Evolutionary conservation across 2,329 filamentous ascomycete genomes (phyloP).

Genomic region (Neocatenulostroma microsporum): DNA sequence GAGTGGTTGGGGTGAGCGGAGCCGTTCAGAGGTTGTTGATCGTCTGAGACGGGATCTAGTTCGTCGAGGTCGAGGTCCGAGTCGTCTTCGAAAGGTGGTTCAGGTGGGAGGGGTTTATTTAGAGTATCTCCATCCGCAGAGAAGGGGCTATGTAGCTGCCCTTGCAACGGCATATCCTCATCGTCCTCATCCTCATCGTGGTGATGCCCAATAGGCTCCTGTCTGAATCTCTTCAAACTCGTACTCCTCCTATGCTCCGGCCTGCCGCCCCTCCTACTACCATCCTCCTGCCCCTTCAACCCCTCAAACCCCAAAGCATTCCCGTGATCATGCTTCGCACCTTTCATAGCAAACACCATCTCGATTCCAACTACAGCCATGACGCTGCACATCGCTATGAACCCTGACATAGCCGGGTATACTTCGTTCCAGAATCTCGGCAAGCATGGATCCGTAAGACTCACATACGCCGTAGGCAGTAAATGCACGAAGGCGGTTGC

Average conservation of each 20-base stretch:
- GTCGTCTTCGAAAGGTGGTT: constrained; percentile 19
- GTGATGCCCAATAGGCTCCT: constrained; percentile 17
- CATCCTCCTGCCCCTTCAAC: constrained; percentile 18
- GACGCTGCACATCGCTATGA: constrained; percentile 76
- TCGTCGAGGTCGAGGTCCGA: constrained; percentile 30
- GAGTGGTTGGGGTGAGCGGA: constrained; percentile 4
- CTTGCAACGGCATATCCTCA: constrained; percentile 12
- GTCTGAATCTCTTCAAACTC: constrained; percentile 23
- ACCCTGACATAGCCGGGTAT: constrained; percentile 72
- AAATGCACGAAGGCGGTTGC: constrained; percentile 53
- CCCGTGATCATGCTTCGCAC: constrained; percentile 49
- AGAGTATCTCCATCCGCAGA: constrained; percentile 14
- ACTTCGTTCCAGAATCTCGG: constrained; percentile 69
- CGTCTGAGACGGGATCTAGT: constrained; percentile 19
- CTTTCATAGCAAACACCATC: constrained; percentile 74
- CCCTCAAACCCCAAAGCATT: constrained; percentile 27
- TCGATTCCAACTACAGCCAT: constrained; percentile 77
- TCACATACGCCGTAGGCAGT: constrained; percentile 56
- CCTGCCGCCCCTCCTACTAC: constrained; percentile 11
- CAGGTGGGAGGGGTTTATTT: constrained; percentile 27
- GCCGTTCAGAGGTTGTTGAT: constrained; percentile 18
- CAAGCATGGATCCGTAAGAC: constrained; percentile 57
- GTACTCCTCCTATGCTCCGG: constrained; percentile 13
- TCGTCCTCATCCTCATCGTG: constrained; percentile 8
- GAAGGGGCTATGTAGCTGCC: constrained; percentile 17